Evolutionary conservation across 495 filamentous ascomycete genomes (phyloP), one percentile per base, ranked within the genome.

Genomic region (Aspergillus asperescens): DNA sequence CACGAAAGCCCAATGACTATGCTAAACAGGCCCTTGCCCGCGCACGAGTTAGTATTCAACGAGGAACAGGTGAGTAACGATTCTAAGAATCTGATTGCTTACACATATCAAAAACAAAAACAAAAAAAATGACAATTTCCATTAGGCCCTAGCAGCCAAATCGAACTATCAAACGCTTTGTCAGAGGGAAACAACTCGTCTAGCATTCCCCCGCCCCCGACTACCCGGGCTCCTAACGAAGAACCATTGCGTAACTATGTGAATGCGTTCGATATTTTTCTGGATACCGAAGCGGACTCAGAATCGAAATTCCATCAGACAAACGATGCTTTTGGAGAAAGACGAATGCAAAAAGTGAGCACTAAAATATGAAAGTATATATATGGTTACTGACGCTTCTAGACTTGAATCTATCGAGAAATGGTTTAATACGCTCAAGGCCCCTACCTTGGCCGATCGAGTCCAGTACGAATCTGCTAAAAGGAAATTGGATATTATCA

Each of bases 371-470:
- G 6, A 7, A 12, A 2, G 6, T 8, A 10, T 16, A n/a, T 15
- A 2, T 9, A 24, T 3, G 10, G 8, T 37, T 48, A 4, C 41
- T 55, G 31, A 54, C 5, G 8, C 2, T 35, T 49, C 5, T 22
- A 61, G 54, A 23, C 57, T 61, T 10, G 24, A 47, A 5, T 25
- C 18, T 4, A 23, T 25, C 4, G 44, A 61, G 23, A 18, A 29
- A 23, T 51, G 54, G 47, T 61, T 34, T 15, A 41, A 53, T 1
- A 1, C 7, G 0, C 29, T 57, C 0, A 1, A 37, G 13, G 35
- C 24, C 10, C 58, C 47, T 1, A 49, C 51, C 4, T 27, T 52
- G 7, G 23, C 24, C 8, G 40, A 57, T 10, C n/a, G 4, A 7
- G 15, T 61, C 10, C 8, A 13, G 7, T 55, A 57, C 25, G 42